Evolutionary conservation across 441 rosid genomes (phyloP).

Genomic region (Arabidopsis hybrid): DNA sequence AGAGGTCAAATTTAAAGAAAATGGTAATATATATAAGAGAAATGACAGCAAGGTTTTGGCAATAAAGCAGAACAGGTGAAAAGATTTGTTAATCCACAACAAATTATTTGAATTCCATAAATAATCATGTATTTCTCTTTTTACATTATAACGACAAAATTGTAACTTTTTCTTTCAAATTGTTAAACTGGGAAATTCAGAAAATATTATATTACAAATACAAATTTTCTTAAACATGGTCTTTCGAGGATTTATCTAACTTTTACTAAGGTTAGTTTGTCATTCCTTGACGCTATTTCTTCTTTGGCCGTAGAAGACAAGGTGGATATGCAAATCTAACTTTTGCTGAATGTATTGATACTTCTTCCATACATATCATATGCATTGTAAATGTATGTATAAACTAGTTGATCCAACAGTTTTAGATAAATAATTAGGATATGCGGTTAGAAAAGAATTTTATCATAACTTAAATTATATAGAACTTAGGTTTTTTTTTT

Average conservation of each 20-base stretch:
- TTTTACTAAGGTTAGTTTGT: constrained; percentile 7
- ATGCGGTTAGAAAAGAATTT: not conserved
- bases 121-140: not conserved
- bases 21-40: not conserved
- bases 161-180: not conserved
- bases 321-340: constrained; percentile 21
- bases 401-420: not conserved
- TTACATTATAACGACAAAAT: not conserved
- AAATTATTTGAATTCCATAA: no score
- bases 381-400: not conserved
- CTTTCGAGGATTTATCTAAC: not conserved
- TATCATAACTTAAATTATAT: not conserved
- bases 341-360: not conserved
- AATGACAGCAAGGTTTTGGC: not conserved
- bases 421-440: not conserved
- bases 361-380: constrained; percentile 1
- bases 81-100: not conserved
- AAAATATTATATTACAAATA: not conserved
- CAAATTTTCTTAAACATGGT: not conserved
- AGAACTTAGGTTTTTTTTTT: no score
- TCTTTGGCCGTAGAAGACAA: constrained; percentile 26
- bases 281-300: constrained; percentile 25
- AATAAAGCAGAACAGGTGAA: not conserved
- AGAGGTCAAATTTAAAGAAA: not conserved
- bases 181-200: not conserved